phyloP scores from a whole-genome alignment of 208 protist species.

The Trypanosoma platydactyli region DNA sequence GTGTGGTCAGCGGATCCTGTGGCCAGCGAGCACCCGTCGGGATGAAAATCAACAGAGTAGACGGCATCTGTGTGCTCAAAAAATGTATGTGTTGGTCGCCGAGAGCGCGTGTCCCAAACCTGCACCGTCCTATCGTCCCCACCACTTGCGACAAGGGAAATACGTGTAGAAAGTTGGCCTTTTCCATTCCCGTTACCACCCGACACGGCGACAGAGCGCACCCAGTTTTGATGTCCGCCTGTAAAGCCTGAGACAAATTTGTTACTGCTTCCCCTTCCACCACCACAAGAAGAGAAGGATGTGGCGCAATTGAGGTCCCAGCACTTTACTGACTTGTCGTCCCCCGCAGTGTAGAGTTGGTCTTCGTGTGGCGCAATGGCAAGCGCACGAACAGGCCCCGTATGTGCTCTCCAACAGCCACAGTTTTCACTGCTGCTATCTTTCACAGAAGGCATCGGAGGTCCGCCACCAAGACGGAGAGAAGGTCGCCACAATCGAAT shows the following conservation, averaged over 20 bases:
- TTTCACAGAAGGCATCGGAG: neutral
- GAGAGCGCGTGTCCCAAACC: slow-evolving; percentile 80
- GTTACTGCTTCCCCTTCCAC: slow-evolving; percentile 24
- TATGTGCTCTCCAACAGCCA: slow-evolving; percentile 63
- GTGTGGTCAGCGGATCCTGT: slow-evolving; percentile 59
- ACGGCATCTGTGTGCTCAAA: slow-evolving; percentile 62
- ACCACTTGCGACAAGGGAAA: slow-evolving; percentile 67
- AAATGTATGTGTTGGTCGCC: slow-evolving; percentile 58
- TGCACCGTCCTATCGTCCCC: slow-evolving; percentile 76
- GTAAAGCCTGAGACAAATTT: slow-evolving; percentile 56
- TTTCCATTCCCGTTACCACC: slow-evolving; percentile 31
- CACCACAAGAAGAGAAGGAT: slow-evolving; percentile 5
- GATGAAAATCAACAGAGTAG: slow-evolving; percentile 75
- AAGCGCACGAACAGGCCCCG: slow-evolving; percentile 62
- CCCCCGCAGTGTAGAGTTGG: slow-evolving; percentile 71
- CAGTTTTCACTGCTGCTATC: slow-evolving; percentile 18
- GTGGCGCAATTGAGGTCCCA: slow-evolving; percentile 65
- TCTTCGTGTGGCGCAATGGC: slow-evolving; percentile 70
- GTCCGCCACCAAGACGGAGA: slow-evolving; percentile 32
- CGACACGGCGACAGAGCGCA: slow-evolving; percentile 65
- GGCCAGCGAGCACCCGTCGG: slow-evolving; percentile 79
- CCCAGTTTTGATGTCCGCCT: slow-evolving; percentile 84
- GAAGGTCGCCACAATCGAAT: slow-evolving; percentile 78
- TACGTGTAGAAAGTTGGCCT: slow-evolving; percentile 34
- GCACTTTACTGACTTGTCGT: slow-evolving; percentile 86